These are phyloP conservation scores for Drosera capensis DNA, from an alignment of 148 eudicot species.

Conservation along the genomic window DNA sequence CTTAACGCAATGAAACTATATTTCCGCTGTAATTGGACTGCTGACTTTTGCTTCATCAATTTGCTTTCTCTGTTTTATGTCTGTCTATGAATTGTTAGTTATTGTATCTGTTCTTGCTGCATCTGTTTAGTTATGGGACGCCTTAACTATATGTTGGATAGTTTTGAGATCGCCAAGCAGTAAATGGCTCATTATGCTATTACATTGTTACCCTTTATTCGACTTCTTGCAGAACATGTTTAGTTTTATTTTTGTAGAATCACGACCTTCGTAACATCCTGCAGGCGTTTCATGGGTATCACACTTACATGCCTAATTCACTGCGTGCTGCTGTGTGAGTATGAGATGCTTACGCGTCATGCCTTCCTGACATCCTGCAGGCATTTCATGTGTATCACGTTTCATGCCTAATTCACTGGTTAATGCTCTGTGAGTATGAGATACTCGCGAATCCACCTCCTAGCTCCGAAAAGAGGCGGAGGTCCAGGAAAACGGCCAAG, in stretches of 20 bases:
- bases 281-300: neutral
- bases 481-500: slow-evolving; percentile 23
- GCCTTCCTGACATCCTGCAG: slow-evolving; percentile 14
- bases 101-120: no score
- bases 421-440: slow-evolving; percentile 67
- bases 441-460: slow-evolving; percentile 27
- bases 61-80: no score
- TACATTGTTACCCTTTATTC: neutral
- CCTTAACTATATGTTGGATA: no score
- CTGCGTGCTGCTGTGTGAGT: neutral
- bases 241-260: no score
- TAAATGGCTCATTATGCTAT: no score
- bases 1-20: neutral
- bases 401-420: slow-evolving; percentile 92
- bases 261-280: no score
- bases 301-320: neutral
- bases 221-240: no score
- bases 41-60: no score
- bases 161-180: no score
- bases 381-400: slow-evolving; percentile 77
- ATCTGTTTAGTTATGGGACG: no score
- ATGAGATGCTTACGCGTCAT: neutral
- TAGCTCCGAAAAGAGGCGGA: slow-evolving; percentile 25
- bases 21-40: no score
- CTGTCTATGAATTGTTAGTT: no score